Evolutionary conservation across 805 yeast species (phyloP).

Genomic region (Kuraishia floccosa): DNA sequence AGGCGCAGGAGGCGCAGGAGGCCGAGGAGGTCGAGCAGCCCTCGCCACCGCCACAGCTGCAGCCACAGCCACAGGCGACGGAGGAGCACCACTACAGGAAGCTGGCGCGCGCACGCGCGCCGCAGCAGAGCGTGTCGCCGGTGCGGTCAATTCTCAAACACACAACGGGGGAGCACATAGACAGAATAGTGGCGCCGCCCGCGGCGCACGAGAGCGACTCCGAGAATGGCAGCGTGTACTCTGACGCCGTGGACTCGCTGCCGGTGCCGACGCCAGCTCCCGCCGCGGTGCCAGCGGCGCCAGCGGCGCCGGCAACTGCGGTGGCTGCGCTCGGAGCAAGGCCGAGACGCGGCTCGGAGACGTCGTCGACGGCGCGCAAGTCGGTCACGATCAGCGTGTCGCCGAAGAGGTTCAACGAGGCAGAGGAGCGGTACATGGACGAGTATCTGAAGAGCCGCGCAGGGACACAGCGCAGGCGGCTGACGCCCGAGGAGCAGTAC

Average conservation of each 20-base stretch:
- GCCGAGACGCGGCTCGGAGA: background rate
- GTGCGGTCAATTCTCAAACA: conserved; percentile 2
- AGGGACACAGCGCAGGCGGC: conserved; percentile 4
- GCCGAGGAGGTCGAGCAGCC: background rate
- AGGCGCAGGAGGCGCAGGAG: background rate
- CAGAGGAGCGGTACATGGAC: conserved; percentile 1
- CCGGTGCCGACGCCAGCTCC: background rate
- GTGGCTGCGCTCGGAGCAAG: background rate
- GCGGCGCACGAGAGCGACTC: background rate
- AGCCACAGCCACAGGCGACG: background rate
- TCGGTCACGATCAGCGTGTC: conserved; percentile 11
- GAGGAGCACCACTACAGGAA: background rate
- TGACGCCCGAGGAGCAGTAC: conserved; percentile 41
- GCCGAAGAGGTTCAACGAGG: conserved; percentile 1
- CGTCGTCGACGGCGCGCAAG: conserved; percentile 5
- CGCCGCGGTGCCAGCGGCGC: background rate
- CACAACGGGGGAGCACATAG: background rate
- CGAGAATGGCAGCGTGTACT: conserved; percentile 1
- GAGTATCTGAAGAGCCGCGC: too few relatives aligned
- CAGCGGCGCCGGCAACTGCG: background rate
- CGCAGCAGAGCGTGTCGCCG: too few relatives aligned
- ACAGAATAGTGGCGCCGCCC: background rate
- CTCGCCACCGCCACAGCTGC: background rate
- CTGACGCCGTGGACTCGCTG: conserved; percentile 1
- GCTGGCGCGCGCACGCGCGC: background rate